These are phyloP conservation scores for Saccharomycopsis babjevae DNA, from an alignment of 805 yeast genomes.

Conservation along the genomic window DNA sequence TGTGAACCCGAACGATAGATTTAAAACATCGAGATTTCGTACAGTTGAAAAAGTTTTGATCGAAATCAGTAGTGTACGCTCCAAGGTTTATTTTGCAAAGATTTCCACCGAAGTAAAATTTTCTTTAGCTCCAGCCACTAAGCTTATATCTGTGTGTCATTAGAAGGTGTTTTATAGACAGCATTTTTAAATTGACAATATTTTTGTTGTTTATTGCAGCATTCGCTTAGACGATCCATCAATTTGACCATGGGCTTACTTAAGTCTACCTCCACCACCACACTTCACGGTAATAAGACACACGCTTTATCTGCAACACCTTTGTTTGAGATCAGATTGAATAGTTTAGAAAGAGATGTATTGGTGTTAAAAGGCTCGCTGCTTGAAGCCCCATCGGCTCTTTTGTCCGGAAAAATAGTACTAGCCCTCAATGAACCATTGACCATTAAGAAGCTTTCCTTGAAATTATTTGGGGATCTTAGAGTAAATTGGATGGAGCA, in stretches of 20 bases:
- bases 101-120: no score
- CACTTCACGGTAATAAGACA: background rate
- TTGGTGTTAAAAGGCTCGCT: slow-evolving; percentile 71
- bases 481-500: slow-evolving; percentile 56
- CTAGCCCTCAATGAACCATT: slow-evolving; percentile 69
- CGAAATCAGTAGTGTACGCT: no score
- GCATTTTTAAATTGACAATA: no score
- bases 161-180: no score
- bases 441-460: slow-evolving; percentile 48
- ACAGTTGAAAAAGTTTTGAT: no score
- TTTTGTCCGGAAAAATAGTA: slow-evolving; percentile 69
- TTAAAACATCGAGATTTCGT: no score
- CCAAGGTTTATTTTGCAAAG: no score
- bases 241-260: background rate
- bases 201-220: no score
- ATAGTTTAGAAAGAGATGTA: slow-evolving; percentile 66
- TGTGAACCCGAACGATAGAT: no score
- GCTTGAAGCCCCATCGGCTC: slow-evolving; percentile 65
- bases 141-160: no score
- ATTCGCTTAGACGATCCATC: background rate
- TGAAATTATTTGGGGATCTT: slow-evolving; percentile 59
- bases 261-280: background rate
- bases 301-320: slow-evolving; percentile 17
- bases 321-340: slow-evolving; percentile 45
- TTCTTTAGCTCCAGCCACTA: no score